These are phyloP conservation scores for Cadophora malorum DNA, from an alignment of 2,329 filamentous ascomycete genomes.

Conservation along the genomic window DNA sequence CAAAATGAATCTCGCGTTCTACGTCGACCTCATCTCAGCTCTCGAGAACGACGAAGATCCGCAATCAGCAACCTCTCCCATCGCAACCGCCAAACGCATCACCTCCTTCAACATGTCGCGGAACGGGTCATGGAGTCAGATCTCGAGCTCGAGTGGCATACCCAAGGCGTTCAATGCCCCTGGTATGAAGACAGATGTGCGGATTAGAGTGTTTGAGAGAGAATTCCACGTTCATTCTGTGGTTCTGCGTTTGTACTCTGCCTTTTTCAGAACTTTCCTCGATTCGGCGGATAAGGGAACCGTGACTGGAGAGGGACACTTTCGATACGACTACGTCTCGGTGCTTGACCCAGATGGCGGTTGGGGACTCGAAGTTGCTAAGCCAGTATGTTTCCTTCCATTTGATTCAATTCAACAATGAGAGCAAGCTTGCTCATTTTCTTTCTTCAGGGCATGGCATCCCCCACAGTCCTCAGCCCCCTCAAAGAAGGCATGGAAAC, in stretches of 20 bases:
- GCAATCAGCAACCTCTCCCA: constrained; percentile 4
- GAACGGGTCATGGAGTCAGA: constrained; percentile 5
- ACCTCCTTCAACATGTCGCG: constrained; percentile 17
- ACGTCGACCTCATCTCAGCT: constrained; percentile 18
- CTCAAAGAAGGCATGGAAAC: constrained; percentile 1
- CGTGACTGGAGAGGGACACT: constrained; percentile 13
- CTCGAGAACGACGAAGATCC: constrained; percentile 7
- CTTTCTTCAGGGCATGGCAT: constrained; percentile 3
- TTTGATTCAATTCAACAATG: neutral
- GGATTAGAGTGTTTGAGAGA: constrained; percentile 25
- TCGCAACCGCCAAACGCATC: constrained; percentile 11
- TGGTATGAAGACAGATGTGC: constrained; percentile 27
- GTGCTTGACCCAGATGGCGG: constrained; percentile 28
- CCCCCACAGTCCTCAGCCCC: constrained; percentile 7
- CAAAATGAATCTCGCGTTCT: constrained; percentile 24
- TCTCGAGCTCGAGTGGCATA: constrained; percentile 1
- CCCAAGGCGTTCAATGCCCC: constrained; percentile 21
- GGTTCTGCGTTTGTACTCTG: constrained; percentile 24
- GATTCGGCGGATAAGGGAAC: constrained; percentile 8
- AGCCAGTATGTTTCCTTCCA: neutral
- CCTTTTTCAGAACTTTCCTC: constrained; percentile 28
- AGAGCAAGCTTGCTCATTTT: neutral
- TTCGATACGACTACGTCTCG: constrained; percentile 32
- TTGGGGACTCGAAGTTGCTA: constrained; percentile 28
- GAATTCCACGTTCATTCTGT: constrained; percentile 30